Evolutionary conservation across 1,139 yeast genomes (phyloP).

Genomic region (Diutina pseudorugosa): DNA sequence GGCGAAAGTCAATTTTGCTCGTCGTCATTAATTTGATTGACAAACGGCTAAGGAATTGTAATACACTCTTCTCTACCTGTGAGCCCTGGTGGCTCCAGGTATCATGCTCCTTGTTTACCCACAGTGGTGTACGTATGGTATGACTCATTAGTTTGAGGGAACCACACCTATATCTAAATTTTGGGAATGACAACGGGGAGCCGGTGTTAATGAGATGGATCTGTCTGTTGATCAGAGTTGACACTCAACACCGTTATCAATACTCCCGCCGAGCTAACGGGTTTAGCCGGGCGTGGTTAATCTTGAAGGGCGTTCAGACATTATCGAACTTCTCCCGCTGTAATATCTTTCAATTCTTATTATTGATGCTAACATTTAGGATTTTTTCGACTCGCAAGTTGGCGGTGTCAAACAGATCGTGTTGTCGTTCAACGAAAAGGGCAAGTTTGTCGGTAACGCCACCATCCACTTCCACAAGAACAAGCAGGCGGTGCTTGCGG

Average conservation of each 20-base stretch:
- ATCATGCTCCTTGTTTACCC: background rate
- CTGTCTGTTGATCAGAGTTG: background rate
- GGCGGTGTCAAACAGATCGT: constrained; percentile 72
- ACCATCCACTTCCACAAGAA: constrained; percentile 64
- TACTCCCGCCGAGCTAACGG: background rate
- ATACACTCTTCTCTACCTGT: background rate
- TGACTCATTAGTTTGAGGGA: background rate
- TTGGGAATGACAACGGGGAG: too few species aligned
- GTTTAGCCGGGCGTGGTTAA: background rate
- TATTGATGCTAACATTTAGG: constrained; percentile 30
- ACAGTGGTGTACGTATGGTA: background rate
- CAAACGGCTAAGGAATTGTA: background rate
- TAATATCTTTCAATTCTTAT: background rate
- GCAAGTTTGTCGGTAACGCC: constrained; percentile 87
- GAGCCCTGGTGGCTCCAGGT: background rate
- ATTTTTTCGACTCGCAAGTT: constrained; percentile 76
- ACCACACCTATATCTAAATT: background rate
- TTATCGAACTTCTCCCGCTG: background rate
- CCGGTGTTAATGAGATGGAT: background rate
- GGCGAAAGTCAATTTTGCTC: background rate
- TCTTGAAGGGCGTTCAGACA: background rate
- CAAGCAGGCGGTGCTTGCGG: constrained; percentile 61
- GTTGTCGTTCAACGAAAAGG: constrained; percentile 75
- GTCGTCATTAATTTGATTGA: too few species aligned
- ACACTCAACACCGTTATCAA: background rate